Conservation (phyloP, 495 filamentous ascomycete species). For the Pseudevernia furfuracea region DNA sequence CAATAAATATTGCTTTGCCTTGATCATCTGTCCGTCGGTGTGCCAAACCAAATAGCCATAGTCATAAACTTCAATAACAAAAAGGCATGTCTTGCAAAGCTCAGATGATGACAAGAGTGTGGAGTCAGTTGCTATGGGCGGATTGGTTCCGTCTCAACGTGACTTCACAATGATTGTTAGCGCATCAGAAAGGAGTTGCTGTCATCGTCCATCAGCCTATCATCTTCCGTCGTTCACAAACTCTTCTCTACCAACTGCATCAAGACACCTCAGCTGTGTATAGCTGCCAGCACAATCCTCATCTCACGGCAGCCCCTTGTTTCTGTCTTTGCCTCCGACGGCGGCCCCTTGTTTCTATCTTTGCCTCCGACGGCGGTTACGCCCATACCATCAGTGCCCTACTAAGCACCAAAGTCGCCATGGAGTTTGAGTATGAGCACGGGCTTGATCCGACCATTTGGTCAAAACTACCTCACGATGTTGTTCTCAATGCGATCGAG, state of each 20-base stretch:
- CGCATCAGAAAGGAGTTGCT: neutral
- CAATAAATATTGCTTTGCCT: neutral
- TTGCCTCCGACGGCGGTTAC: neutral
- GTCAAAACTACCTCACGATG: neutral
- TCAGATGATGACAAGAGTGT: neutral
- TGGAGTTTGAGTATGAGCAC: neutral
- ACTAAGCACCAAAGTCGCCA: neutral
- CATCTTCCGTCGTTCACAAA: neutral
- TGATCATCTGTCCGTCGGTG: neutral
- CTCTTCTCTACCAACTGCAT: neutral
- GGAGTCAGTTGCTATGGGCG: neutral
- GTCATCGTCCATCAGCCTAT: neutral
- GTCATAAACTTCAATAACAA: neutral
- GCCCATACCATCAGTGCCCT: neutral
- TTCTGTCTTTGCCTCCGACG: neutral
- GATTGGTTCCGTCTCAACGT: neutral
- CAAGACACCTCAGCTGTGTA: neutral
- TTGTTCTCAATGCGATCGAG: conserved; percentile 3
- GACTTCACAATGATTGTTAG: neutral
- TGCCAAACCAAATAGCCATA: neutral
- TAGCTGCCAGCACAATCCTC: neutral
- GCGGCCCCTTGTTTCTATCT: neutral
- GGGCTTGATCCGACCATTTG: conserved; percentile 2
- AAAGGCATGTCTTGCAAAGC: neutral
- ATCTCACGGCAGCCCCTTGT: neutral